Conservation (phyloP, 768 basidiomycete genomes). For the Hydnum rufescens region DNA sequence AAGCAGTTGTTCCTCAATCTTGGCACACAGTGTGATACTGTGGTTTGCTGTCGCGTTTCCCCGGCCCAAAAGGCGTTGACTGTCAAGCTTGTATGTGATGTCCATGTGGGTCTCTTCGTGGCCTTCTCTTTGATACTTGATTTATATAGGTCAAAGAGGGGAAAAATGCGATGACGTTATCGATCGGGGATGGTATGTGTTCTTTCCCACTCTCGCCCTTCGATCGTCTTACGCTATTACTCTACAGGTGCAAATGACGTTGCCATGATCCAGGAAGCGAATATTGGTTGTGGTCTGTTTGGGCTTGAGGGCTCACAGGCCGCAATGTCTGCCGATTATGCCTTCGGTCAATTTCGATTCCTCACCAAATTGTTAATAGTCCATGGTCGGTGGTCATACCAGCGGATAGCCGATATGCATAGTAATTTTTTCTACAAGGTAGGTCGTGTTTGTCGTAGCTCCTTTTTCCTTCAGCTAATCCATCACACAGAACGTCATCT, state of each 20-base stretch:
- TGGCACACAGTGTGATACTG: conserved; percentile 91
- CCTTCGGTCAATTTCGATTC: conserved; percentile 93
- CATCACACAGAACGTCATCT: conserved; percentile 53
- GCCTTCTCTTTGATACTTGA: conserved; percentile 1
- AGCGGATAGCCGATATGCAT: conserved; percentile 90
- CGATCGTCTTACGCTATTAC: background rate
- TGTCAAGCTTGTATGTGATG: conserved; percentile 55
- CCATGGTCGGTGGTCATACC: conserved; percentile 95
- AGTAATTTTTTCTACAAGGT: conserved; percentile 99
- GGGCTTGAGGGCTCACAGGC: conserved; percentile 95
- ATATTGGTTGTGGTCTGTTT: conserved; percentile 84
- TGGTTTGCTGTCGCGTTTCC: conserved; percentile 94
- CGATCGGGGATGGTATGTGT: conserved; percentile 66
- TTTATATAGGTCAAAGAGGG: conserved; percentile 72
- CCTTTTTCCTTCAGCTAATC: background rate
- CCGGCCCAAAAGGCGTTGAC: conserved; percentile 97
- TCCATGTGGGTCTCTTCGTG: conserved; percentile 4
- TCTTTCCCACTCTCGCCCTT: background rate
- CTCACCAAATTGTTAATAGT: conserved; percentile 79
- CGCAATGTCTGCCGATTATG: conserved; percentile 97
- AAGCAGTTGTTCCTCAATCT: conserved; percentile 80
- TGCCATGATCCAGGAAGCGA: conserved; percentile 99
- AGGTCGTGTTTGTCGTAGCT: too few species aligned
- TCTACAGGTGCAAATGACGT: conserved; percentile 78
- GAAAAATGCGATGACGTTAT: conserved; percentile 84